A percentile compares a stretch with the other conserved stretches of the same genome.
These are phyloP conservation scores for Oryza brachyantha DNA, from an alignment of 176 grass and related monocot species.

Conservation along the genomic window DNA sequence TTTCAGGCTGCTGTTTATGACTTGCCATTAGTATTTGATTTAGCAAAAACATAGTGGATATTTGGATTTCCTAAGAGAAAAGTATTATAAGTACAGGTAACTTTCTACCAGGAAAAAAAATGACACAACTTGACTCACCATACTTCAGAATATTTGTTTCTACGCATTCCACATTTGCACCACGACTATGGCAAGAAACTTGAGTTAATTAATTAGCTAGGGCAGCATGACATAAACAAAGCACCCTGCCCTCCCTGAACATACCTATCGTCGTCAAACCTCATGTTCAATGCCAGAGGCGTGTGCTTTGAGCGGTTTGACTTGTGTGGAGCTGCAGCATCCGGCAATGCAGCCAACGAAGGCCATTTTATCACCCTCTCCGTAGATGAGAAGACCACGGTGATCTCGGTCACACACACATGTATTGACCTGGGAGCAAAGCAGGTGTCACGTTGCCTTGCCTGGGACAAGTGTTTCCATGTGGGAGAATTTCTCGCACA, in stretches of 20 bases:
- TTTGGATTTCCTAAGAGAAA: no score
- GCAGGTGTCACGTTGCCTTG: neutral
- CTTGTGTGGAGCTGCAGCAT: neutral
- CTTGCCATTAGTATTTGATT: no score
- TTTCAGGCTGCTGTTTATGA: no score
- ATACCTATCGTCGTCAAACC: neutral
- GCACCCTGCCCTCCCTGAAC: neutral
- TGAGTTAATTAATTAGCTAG: neutral
- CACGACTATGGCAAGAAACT: neutral
- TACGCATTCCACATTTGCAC: neutral
- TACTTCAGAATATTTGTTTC: neutral
- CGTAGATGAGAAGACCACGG: no score
- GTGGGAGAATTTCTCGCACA: no score
- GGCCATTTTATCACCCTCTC: no score
- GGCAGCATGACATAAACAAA: neutral
- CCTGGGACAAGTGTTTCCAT: no score
- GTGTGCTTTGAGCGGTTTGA: neutral
- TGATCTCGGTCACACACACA: slow-evolving; percentile 29
- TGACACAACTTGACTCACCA: neutral
- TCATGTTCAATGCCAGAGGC: neutral
- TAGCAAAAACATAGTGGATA: no score
- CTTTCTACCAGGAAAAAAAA: neutral
- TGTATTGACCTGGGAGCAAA: slow-evolving; percentile 31
- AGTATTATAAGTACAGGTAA: no score
- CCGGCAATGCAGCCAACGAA: neutral